A percentile compares a stretch with the other conserved stretches of the same genome.
These are phyloP conservation scores for Madurella mycetomatis DNA, from an alignment of 2,329 filamentous ascomycete genomes.

Conservation along the genomic window DNA sequence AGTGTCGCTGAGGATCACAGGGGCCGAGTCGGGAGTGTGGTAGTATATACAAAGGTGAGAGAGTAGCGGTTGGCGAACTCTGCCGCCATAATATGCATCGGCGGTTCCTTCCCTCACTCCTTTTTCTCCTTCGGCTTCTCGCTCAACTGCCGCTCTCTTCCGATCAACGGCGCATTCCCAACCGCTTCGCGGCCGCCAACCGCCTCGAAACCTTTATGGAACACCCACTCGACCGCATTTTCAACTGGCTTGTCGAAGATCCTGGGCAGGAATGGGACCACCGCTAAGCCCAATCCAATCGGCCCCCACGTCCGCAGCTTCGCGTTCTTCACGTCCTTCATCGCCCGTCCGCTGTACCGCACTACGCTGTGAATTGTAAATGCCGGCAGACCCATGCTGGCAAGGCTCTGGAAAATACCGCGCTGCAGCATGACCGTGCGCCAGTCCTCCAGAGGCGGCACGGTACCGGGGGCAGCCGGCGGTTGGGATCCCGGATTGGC, in stretches of 20 bases:
- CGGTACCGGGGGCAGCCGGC: constrained; percentile 34
- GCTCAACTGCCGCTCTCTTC: constrained; percentile 45
- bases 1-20: too few relatives aligned
- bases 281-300: constrained; percentile 73
- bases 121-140: constrained; percentile 39
- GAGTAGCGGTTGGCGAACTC: neutral
- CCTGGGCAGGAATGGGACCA: constrained; percentile 78
- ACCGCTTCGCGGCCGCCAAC: constrained; percentile 61
- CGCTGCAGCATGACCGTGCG: constrained; percentile 86
- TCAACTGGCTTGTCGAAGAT: constrained; percentile 93
- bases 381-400: constrained; percentile 89
- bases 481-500: neutral
- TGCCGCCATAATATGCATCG: neutral
- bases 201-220: constrained; percentile 73
- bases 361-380: constrained; percentile 94
- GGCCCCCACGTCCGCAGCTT: constrained; percentile 79
- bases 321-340: constrained; percentile 77
- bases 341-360: constrained; percentile 76
- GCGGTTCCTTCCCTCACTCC: constrained; percentile 40
- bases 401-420: constrained; percentile 83
- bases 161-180: constrained; percentile 50
- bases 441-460: constrained; percentile 80
- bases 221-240: constrained; percentile 82
- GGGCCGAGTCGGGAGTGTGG: too few relatives aligned
- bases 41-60: neutral